Evolutionary conservation across 768 basidiomycete genomes (phyloP), one percentile per base, ranked within the genome.

Genomic region (Daedalea quercina): DNA sequence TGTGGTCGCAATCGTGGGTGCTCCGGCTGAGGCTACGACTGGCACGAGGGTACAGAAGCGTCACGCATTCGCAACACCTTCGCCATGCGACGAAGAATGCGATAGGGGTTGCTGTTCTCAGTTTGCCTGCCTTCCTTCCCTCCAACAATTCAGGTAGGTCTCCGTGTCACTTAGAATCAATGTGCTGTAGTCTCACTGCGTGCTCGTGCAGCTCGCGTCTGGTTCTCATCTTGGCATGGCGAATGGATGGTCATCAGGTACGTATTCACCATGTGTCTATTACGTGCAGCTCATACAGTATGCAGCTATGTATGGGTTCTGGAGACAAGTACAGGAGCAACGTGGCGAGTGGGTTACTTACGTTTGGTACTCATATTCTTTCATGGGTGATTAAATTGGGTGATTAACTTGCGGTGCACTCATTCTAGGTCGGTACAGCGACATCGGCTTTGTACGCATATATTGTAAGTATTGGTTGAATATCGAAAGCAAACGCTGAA

Each of bases 291-390:
- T 46, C 4, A 46, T n/a, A 8, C 17, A 34, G n/a, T 23, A 25
- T 22, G 24, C 43, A 64, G 71, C 24, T 76, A 76, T 59, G 63
- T 78, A 1, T 78, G 76, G 75, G 76, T 79, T 4, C 64, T 78
- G 28, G 76, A 77, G 57, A 76, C 76, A 8, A 79, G 74, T 54
- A 76, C 73, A 0, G 77, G 76, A n/a, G 76, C 77, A 37, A 78
- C 76, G 7, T 77, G 74, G 70, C 65, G 76, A 41, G 69, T 74
- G 4, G 72, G 70, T 7, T 75, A 74, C 55, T 62, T 77, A 26
- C 72, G 76, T 51, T 57, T 76, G 28, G 77, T 75, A 50, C 56
- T 68, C 55, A 20, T 52, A 20, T 31, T n/a, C n/a, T n/a, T n/a
- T n/a, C n/a, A n/a, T n/a, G n/a, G n/a, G n/a, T n/a, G n/a, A n/a